phyloP scores from a whole-genome alignment of 768 basidiomycete species.

The Phlebiopsis gigantea region DNA sequence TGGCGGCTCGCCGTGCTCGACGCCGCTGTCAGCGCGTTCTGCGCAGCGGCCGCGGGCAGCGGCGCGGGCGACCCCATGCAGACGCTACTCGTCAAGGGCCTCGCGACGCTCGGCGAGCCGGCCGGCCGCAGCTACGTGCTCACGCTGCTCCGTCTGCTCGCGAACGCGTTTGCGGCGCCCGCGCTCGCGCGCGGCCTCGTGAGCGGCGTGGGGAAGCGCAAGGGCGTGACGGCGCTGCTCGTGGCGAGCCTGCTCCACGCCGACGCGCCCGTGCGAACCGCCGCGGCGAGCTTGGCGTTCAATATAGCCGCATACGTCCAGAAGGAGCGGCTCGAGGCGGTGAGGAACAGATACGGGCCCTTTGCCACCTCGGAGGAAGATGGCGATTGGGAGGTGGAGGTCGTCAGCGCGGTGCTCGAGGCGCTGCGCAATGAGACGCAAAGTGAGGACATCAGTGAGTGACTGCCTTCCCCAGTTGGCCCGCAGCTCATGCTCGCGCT shows the following conservation, averaged over 20 bases:
- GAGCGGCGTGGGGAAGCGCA: constrained; percentile 23
- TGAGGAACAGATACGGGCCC: constrained; percentile 21
- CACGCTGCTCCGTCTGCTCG: constrained; percentile 60
- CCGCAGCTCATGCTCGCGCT: constrained; percentile 1
- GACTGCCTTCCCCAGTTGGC: neutral
- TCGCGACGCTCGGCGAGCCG: constrained; percentile 25
- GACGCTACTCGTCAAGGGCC: constrained; percentile 42
- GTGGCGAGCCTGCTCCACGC: constrained; percentile 64
- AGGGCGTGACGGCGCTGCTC: constrained; percentile 46
- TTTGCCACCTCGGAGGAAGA: constrained; percentile 43
- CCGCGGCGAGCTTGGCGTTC: constrained; percentile 80
- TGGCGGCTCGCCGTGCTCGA: constrained; percentile 78
- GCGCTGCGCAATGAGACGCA: constrained; percentile 64
- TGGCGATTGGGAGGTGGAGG: constrained; percentile 84
- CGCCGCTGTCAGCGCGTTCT: constrained; percentile 48
- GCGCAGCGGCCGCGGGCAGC: constrained; percentile 25
- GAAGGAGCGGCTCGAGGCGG: constrained; percentile 46
- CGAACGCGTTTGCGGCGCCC: constrained; percentile 56
- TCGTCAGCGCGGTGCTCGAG: constrained; percentile 79
- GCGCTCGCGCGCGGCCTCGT: constrained; percentile 38
- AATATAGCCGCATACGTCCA: constrained; percentile 68
- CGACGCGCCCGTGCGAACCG: constrained; percentile 64
- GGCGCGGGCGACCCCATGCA: constrained; percentile 37
- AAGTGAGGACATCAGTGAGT: constrained; percentile 78
- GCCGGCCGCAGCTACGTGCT: constrained; percentile 53